A percentile compares a stretch with the other conserved stretches of the same genome.
These are phyloP conservation scores for Haberlea rhodopensis DNA, from an alignment of 257 asterid genomes.

Conservation along the genomic window DNA sequence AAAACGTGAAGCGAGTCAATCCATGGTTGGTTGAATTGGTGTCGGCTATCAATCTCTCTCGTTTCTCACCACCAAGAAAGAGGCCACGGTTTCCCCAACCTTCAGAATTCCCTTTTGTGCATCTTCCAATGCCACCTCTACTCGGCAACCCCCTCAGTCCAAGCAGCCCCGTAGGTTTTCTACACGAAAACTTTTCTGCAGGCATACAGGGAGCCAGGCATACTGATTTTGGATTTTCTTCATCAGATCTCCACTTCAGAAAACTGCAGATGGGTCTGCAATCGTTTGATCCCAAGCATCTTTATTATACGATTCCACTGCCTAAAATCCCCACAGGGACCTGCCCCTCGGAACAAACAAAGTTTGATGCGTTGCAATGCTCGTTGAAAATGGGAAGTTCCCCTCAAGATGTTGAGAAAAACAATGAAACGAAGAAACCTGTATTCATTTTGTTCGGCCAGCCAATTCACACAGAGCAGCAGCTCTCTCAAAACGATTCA, in stretches of 20 bases:
- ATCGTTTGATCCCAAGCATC: slow-evolving; percentile 46
- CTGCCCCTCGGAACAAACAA: slow-evolving; percentile 19
- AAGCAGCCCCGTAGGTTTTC: slow-evolving; percentile 66
- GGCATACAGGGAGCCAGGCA: slow-evolving; percentile 99
- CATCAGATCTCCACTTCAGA: slow-evolving; percentile 47
- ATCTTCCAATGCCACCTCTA: slow-evolving; percentile 35
- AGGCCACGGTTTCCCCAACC: slow-evolving; percentile 61
- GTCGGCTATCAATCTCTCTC: slow-evolving; percentile 48
- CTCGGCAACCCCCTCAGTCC: slow-evolving; percentile 58
- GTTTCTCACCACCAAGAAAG: slow-evolving; percentile 66
- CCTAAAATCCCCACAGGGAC: background rate
- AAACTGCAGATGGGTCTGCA: slow-evolving; percentile 48
- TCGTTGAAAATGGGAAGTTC: slow-evolving; percentile 39
- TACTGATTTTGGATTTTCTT: slow-evolving; percentile 43
- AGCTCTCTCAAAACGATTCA: slow-evolving; percentile 45
- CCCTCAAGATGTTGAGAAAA: slow-evolving; percentile 24
- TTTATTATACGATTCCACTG: slow-evolving; percentile 28
- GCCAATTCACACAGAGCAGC: slow-evolving; percentile 65
- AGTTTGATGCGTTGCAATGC: slow-evolving; percentile 34
- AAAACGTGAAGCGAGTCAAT: slow-evolving; percentile 68
- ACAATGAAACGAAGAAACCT: slow-evolving; percentile 34
- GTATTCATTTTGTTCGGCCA: slow-evolving; percentile 57
- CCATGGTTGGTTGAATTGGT: slow-evolving; percentile 84
- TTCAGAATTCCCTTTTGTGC: slow-evolving; percentile 49
- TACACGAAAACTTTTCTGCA: slow-evolving; percentile 54